Evolutionary conservation across 208 protist genomes (phyloP).

Genomic region (Angomonas ambiguus): DNA sequence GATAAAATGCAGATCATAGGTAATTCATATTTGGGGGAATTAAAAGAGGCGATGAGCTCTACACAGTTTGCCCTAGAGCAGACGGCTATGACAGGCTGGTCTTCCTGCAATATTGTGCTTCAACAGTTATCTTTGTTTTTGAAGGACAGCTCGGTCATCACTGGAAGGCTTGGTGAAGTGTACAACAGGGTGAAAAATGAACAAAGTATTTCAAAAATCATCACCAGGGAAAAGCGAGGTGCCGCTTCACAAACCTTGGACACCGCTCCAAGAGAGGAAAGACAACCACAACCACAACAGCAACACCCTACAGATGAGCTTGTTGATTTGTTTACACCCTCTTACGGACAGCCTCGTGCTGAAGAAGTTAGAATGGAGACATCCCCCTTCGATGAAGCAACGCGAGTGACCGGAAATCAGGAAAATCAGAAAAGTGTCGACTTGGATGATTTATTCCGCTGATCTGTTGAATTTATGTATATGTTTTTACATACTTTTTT

Average conservation of each 20-base stretch:
- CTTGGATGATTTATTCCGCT: slow-evolving; percentile 38
- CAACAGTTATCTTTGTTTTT: slow-evolving; percentile 44
- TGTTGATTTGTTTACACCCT: background rate
- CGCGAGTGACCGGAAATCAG: no score
- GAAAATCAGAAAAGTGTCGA: slow-evolving; percentile 9
- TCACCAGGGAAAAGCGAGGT: slow-evolving; percentile 48
- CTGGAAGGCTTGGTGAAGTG: slow-evolving; percentile 20
- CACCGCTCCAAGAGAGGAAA: background rate
- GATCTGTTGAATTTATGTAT: slow-evolving; percentile 2
- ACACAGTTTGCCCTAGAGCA: slow-evolving; percentile 62
- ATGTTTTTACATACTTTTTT: background rate
- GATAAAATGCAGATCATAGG: slow-evolving; percentile 19
- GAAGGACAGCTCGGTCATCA: slow-evolving; percentile 18
- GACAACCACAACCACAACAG: background rate
- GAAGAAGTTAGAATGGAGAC: no score
- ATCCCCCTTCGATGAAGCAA: no score
- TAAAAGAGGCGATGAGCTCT: slow-evolving; percentile 32
- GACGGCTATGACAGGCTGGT: slow-evolving; percentile 64
- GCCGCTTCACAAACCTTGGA: background rate
- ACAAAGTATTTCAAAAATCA: slow-evolving; percentile 44
- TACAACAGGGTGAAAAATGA: slow-evolving; percentile 49
- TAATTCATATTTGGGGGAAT: slow-evolving; percentile 29
- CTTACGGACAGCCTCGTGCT: background rate
- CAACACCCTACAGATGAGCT: background rate
- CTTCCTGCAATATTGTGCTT: slow-evolving; percentile 66